Base-by-base conservation (phyloP, 345 rosid species). In the Pistacia vera region DNA sequence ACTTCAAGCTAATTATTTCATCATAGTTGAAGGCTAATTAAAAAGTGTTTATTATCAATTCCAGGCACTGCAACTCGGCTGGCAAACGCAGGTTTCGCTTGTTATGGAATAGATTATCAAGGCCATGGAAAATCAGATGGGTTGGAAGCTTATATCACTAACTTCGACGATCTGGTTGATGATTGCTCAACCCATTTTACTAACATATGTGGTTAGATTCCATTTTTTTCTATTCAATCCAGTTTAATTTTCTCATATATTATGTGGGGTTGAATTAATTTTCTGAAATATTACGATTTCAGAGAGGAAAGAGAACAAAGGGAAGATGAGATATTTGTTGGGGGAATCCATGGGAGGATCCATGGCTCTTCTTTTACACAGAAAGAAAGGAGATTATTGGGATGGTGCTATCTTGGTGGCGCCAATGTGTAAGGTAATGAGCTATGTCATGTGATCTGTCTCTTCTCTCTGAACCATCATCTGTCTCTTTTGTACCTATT, bases 41-140 rank as follows among this genome's bases (percentile, higher is more conserved):
- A 25, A 25, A 61, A 4, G 13, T 22, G 12, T 68, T 68, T 2
- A 46, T 8, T 18, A 58, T 22, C 8, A 9, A 57, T 2, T 12
- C 14, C 87, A 95, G 98, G 97, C 68, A 95, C 98, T 0, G 98
- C 98, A 8, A 73, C 65, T 35, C 78, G 98, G 74, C 84, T 95
- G 12, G 92, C 83, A 55, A 78, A 85, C 0, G 88, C 86, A n/a
- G 99, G 99, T 0, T 95, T 74, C 75, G 91, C 86, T 12, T 87
- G 90, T 4, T 86, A 90, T 58, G 99, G 92, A 3, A 90, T 95
- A 9, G 99, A 95, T 76, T 95, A 91, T 48, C 91, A 90, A 86
- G 97, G 99, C 3, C 99, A 95, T 75, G 99, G 98, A 63, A 91
- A 93, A 68, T 95, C 98, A 33, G 79, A 70, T 0, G 98, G 99